Evolutionary conservation across 2,329 filamentous ascomycete genomes (phyloP), one percentile per base, ranked within the genome.

Genomic region (Microdochium nivale): DNA sequence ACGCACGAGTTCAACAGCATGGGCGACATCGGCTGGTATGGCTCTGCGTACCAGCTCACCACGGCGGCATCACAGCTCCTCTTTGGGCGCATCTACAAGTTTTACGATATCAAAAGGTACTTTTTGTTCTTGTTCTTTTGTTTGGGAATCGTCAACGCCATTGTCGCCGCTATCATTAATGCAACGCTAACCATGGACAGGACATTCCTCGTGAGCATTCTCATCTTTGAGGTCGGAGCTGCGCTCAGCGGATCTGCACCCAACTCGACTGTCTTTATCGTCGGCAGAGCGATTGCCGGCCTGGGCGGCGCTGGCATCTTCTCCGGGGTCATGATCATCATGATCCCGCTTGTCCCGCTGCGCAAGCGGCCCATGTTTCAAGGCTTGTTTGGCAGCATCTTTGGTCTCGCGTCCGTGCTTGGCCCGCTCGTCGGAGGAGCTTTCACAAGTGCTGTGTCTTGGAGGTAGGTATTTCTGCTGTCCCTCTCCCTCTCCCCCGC

Each of bases 1-100:
- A 78, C 76, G n/a, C 70, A 79, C 57, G 75, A 80, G 21, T 81
- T 81, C 61, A 66, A 77, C 47, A 77, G 78, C 49, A 65, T 83
- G 2, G 74, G 75, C 2, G 81, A 85, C 54, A 79, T 84, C 52
- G 80, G 80, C 49, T 85, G 81, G 81, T 84, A 84, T 62, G 80
- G 77, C 4, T 79, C 78, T 35, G 74, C 79, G 1, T 82, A 83
- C 61, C 77, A 83, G 71, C 67, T 84, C 55, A 81, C 80, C 13
- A 78, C 78, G 2, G 74, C 77, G 7, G 76, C 77, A n/a, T 75
- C 72, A 19, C 75, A 79, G 58, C 67, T 79, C 3, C 59, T 79
- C 9, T 80, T 77, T 59, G 78, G 78, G 7, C 70, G 76, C 37
- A 69, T 81, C 37, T 81, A 79, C 61, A 74, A 71, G 55, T 77